Conservation (phyloP, 2,329 filamentous ascomycete genomes). For the Hansfordia pulvinata region DNA sequence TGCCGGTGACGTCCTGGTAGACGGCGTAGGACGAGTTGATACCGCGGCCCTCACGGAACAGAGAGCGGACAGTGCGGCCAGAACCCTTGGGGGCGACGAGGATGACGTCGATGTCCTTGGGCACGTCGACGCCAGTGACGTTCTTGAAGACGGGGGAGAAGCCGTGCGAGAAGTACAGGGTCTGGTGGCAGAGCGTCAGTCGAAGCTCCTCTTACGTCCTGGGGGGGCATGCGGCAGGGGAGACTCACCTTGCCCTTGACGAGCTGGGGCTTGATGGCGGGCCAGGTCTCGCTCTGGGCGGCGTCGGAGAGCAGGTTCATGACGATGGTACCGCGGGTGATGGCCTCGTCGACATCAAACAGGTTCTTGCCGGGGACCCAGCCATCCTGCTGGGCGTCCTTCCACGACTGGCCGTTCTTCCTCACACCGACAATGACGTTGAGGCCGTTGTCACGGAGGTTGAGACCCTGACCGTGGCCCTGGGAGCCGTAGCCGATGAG, state of each 20-base stretch:
- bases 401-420: constrained; percentile 97
- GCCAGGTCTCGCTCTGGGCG: constrained; percentile 98
- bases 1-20: constrained; percentile 95
- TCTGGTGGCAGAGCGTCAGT: constrained; percentile 37
- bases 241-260: constrained; percentile 86
- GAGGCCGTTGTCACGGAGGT: constrained; percentile 98
- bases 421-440: constrained; percentile 98
- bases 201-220: constrained; percentile 1
- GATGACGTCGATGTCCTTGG: constrained; percentile 94
- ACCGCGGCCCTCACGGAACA: constrained; percentile 97
- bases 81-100: constrained; percentile 98
- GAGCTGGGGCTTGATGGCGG: constrained; percentile 92
- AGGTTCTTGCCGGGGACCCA: constrained; percentile 98
- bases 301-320: constrained; percentile 99
- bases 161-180: constrained; percentile 99
- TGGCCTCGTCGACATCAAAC: constrained; percentile 96
- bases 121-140: constrained; percentile 96
- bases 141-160: constrained; percentile 99
- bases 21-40: constrained; percentile 99
- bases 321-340: constrained; percentile 82
- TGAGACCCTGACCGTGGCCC: constrained; percentile 97
- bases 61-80: constrained; percentile 92
- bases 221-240: no score
- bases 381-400: constrained; percentile 91
- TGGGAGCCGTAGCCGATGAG: constrained; percentile 97